Evolutionary conservation across 2,329 filamentous ascomycete genomes (phyloP).

Genomic region (Madurella mycetomatis): DNA sequence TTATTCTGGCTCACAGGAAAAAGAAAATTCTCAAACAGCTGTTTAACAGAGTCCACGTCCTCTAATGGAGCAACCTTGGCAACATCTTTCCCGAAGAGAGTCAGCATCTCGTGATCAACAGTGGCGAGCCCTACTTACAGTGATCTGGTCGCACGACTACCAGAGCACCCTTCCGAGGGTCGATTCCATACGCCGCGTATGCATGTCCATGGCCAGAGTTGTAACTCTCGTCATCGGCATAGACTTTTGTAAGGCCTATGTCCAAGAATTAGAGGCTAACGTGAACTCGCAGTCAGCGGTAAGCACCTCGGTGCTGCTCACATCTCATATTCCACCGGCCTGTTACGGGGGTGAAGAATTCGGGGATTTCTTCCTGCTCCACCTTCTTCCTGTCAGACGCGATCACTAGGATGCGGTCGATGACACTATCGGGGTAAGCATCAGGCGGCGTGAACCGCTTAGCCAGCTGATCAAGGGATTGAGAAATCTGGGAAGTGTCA

Average conservation of each 20-base stretch:
- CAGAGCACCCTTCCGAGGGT: constrained; percentile 41
- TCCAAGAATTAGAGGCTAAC: background rate
- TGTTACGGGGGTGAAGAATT: constrained; percentile 51
- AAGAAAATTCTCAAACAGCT: constrained; percentile 17
- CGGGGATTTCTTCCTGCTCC: constrained; percentile 50
- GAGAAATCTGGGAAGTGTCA: constrained; percentile 16
- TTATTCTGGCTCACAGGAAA: background rate
- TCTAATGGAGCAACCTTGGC: constrained; percentile 16
- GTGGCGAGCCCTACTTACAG: constrained; percentile 40
- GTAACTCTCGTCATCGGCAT: constrained; percentile 51
- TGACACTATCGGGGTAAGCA: constrained; percentile 48
- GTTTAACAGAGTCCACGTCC: constrained; percentile 12
- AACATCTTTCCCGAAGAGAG: constrained; percentile 11
- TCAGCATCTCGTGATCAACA: background rate
- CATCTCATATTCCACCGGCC: constrained; percentile 53
- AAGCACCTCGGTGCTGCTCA: constrained; percentile 27
- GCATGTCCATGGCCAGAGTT: constrained; percentile 52
- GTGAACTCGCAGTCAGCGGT: background rate
- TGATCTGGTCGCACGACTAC: constrained; percentile 58
- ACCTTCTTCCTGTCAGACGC: constrained; percentile 43
- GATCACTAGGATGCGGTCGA: constrained; percentile 54
- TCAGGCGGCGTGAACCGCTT: constrained; percentile 34
- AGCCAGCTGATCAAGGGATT: constrained; percentile 15
- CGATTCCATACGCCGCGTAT: constrained; percentile 53
- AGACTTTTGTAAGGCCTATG: constrained; percentile 55